These are phyloP conservation scores for Salix suchowensis DNA, from an alignment of 345 rosid species.

Conservation along the genomic window DNA sequence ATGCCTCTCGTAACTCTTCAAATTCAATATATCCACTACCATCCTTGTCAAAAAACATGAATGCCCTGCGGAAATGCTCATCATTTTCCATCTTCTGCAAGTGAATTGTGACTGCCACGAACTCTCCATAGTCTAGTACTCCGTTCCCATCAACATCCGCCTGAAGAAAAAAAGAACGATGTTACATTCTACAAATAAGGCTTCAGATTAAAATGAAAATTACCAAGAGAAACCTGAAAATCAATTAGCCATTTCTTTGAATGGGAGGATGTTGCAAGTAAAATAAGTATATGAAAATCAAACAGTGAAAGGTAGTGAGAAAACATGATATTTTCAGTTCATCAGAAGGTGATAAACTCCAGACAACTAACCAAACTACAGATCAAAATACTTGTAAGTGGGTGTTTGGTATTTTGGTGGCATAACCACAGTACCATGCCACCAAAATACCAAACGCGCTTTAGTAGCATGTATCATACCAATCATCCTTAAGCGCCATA, in stretches of 20 bases:
- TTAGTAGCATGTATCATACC: background rate
- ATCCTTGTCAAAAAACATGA: conserved; percentile 86
- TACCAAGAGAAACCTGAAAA: background rate
- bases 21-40: conserved; percentile 73
- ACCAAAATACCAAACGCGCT: background rate
- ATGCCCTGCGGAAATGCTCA: conserved; percentile 87
- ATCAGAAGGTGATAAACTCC: background rate
- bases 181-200: background rate
- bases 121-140: conserved; percentile 81
- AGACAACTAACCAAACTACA: background rate
- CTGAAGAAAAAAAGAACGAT: conserved; percentile 33
- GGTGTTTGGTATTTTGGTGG: background rate
- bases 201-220: background rate
- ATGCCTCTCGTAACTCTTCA: conserved; percentile 66
- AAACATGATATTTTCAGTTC: background rate
- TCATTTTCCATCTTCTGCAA: conserved; percentile 96
- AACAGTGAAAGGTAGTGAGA: background rate
- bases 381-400: background rate
- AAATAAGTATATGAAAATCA: background rate
- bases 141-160: conserved; percentile 98
- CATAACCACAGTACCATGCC: background rate
- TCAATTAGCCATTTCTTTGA: background rate
- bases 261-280: background rate
- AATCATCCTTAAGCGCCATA: background rate
- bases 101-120: conserved; percentile 97